These are phyloP conservation scores for Candida sphagnicola DNA, from an alignment of 805 yeast species.

Conservation along the genomic window DNA sequence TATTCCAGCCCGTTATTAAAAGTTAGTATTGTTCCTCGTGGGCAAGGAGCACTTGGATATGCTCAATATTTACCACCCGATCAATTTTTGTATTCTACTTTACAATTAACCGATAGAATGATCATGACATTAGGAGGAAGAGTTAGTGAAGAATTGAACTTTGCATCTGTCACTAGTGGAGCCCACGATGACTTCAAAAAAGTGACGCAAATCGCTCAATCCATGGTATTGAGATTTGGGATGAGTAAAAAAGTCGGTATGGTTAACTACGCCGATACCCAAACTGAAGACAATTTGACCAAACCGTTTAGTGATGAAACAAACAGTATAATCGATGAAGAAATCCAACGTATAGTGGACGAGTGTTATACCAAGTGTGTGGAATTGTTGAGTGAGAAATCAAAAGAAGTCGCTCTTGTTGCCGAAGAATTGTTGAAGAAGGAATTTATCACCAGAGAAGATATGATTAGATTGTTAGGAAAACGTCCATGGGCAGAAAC, in stretches of 20 bases:
- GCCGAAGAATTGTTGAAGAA: slow-evolving; percentile 83
- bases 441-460: slow-evolving; percentile 91
- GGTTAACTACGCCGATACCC: slow-evolving; percentile 68
- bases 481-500: slow-evolving; percentile 88
- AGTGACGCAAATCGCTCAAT: slow-evolving; percentile 88
- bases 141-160: slow-evolving; percentile 91
- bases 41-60: slow-evolving; percentile 95
- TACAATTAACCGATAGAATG: slow-evolving; percentile 85
- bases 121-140: slow-evolving; percentile 97
- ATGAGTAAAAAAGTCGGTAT: slow-evolving; percentile 89
- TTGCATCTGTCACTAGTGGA: slow-evolving; percentile 89
- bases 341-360: slow-evolving; percentile 72
- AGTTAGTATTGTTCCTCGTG: slow-evolving; percentile 95
- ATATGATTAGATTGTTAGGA: slow-evolving; percentile 85
- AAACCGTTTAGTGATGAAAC: slow-evolving; percentile 92
- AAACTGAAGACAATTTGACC: slow-evolving; percentile 60
- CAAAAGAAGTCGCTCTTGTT: slow-evolving; percentile 74
- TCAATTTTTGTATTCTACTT: slow-evolving; percentile 68
- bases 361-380: slow-evolving; percentile 74
- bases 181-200: slow-evolving; percentile 96
- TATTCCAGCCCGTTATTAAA: slow-evolving; percentile 91
- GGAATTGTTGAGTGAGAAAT: slow-evolving; percentile 60
- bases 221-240: slow-evolving; percentile 90
- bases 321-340: slow-evolving; percentile 74
- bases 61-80: slow-evolving; percentile 97